These are phyloP conservation scores for Corymbia maculata DNA, from an alignment of 345 rosid species.

Conservation along the genomic window DNA sequence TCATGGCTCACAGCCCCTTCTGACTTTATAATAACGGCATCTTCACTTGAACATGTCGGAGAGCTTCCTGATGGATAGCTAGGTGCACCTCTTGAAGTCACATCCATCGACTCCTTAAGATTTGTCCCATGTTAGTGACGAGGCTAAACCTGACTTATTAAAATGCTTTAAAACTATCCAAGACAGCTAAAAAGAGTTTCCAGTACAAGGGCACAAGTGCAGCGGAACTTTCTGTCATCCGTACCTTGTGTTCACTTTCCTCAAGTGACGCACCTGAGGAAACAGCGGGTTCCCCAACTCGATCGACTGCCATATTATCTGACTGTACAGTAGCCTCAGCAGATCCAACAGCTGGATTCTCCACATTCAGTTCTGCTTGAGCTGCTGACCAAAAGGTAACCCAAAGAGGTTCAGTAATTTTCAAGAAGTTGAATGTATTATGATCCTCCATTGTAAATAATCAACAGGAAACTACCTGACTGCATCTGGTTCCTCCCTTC, in stretches of 20 bases:
- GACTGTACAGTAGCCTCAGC: constrained; percentile 19
- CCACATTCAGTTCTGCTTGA: constrained; percentile 10
- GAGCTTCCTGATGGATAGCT: constrained; percentile 13
- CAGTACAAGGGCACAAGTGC: background rate
- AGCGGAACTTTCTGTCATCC: background rate
- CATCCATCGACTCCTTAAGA: constrained; percentile 13
- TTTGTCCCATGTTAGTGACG: background rate
- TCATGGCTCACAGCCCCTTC: constrained; percentile 30
- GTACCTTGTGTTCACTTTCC: constrained; percentile 37
- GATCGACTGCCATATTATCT: constrained; percentile 7
- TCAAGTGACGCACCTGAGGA: constrained; percentile 2
- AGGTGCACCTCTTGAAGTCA: constrained; percentile 21
- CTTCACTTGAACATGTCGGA: constrained; percentile 12
- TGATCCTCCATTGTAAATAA: background rate
- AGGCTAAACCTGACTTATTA: background rate
- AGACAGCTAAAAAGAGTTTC: background rate
- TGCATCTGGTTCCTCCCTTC: constrained; percentile 40
- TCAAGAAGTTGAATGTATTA: background rate
- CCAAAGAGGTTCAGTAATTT: background rate
- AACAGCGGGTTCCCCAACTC: constrained; percentile 23
- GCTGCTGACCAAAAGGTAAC: constrained; percentile 12
- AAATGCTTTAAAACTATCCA: background rate
- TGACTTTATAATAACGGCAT: constrained; percentile 12
- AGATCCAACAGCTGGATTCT: constrained; percentile 11
- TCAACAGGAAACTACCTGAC: constrained; percentile 29